These are phyloP conservation scores for Omphalotus guepiniiformis DNA, from an alignment of 768 basidiomycete genomes.

Conservation along the genomic window DNA sequence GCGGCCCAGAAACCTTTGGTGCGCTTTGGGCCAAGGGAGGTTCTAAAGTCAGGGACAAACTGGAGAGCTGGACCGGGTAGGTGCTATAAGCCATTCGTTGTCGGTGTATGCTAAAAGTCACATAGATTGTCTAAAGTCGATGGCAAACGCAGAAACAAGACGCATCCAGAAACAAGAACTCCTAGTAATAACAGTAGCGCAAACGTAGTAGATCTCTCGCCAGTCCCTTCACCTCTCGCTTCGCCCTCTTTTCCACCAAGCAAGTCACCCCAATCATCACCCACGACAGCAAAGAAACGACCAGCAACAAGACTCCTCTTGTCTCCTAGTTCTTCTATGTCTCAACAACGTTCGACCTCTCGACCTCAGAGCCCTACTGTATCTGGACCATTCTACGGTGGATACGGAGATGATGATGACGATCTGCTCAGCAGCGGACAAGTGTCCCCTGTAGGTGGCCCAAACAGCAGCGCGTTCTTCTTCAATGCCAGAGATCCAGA, in stretches of 20 bases:
- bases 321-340: not conserved
- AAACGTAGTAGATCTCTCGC: not conserved
- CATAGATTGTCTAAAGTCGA: constrained; percentile 10
- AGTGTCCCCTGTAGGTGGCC: constrained; percentile 64
- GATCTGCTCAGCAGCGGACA: constrained; percentile 77
- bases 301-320: not conserved
- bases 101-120: constrained; percentile 1
- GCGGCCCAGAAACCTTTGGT: constrained; percentile 1
- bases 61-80: constrained; percentile 49
- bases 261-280: not conserved
- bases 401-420: constrained; percentile 46
- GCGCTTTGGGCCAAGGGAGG: constrained; percentile 34
- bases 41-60: constrained; percentile 37
- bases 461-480: not conserved
- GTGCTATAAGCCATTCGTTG: constrained; percentile 4
- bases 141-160: constrained; percentile 22
- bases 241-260: constrained; percentile 1
- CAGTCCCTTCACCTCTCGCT: constrained; percentile 1
- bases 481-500: no score
- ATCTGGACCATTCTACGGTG: not conserved
- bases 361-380: no score
- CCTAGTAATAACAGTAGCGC: not conserved
- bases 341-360: constrained; percentile 1
- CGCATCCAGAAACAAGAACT: not conserved
- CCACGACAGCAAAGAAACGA: not conserved